Conservation (phyloP, 1,284 basidiomycete genomes). For the Ganoderma lucidum region DNA sequence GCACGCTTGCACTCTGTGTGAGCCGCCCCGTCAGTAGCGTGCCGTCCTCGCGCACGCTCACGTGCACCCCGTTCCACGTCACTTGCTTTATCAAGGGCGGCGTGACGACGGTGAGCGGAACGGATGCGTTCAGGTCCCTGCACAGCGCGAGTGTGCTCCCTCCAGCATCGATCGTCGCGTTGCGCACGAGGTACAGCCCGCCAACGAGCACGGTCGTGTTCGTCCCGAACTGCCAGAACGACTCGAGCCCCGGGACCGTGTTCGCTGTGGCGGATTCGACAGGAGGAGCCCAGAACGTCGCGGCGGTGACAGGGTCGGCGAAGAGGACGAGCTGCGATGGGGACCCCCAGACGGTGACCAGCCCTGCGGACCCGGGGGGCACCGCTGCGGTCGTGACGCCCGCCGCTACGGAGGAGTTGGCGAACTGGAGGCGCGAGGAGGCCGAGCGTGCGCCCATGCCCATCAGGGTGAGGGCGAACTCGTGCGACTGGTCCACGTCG, state of each 20-base stretch:
- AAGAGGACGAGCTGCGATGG: constrained; percentile 71
- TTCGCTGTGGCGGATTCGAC: constrained; percentile 40
- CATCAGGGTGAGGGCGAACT: constrained; percentile 54
- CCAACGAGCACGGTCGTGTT: constrained; percentile 60
- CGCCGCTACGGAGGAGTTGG: constrained; percentile 15
- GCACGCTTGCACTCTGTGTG: constrained; percentile 22
- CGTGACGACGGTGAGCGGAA: constrained; percentile 58
- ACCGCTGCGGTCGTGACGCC: constrained; percentile 53
- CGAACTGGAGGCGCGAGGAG: constrained; percentile 37
- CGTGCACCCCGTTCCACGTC: constrained; percentile 79
- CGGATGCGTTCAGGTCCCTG: constrained; percentile 56
- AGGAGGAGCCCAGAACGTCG: constrained; percentile 62
- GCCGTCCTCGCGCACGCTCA: constrained; percentile 39
- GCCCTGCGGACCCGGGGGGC: constrained; percentile 60
- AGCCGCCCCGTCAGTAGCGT: constrained; percentile 39
- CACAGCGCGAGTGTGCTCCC: constrained; percentile 48
- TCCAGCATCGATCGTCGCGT: constrained; percentile 40
- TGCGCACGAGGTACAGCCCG: constrained; percentile 64
- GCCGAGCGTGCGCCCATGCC: constrained; percentile 48
- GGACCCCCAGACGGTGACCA: constrained; percentile 72
- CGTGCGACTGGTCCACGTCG: constrained; percentile 64
- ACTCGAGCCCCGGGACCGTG: constrained; percentile 42
- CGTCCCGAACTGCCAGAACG: constrained; percentile 60
- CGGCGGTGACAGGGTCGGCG: constrained; percentile 68
- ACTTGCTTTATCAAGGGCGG: constrained; percentile 58